Evolutionary conservation across 805 yeast species (phyloP), one percentile per base, ranked within the genome.

Genomic region (Wickerhamomyces bovis): DNA sequence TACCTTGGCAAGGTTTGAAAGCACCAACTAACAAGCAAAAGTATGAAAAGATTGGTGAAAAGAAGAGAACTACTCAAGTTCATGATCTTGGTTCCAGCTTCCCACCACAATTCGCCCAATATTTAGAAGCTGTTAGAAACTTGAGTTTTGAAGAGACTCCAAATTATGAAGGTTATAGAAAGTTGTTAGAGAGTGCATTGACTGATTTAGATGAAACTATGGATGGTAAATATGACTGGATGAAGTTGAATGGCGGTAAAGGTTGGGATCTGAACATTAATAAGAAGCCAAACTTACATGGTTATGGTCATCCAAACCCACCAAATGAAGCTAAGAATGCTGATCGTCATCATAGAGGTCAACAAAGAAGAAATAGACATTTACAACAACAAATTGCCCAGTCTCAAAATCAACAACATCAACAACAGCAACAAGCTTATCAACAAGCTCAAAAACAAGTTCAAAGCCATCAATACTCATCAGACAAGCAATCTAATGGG

Each of bases 1-100:
- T 85, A 61, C 95, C 95, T 41, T 85, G 95, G 95, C 95, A 85
- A 67, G 95, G 95, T n/a, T 69, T 85, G 50, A 85, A 85, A 65
- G 94, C 92, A 2, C 89, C 89, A 49, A 85, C 88, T n/a, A 85
- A 85, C 63, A 85, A 86, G 63, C 76, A 80, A 53, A 85, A 85
- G 63, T 85, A 85, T 62, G 94, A 86, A 64, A 85, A 85, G 61
- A 86, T 86, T 63, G 94, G 94, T 25, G 85, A 84, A 53, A 84
- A 84, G 58, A 86, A 86, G 64, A 82, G 83, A 60, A 73, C 83
- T 15, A 80, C 89, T 2, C 76, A 81, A 13, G 79, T 85, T 9
- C 72, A 70, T 41, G 83, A 81, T 42, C 59, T 71, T 48, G 77
- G 87, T 57, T 75, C 74, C 43, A 81, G 80, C 21, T 73, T 85